These are phyloP conservation scores for Agaricus sinodeliciosus DNA, from an alignment of 768 basidiomycete genomes.

Conservation along the genomic window DNA sequence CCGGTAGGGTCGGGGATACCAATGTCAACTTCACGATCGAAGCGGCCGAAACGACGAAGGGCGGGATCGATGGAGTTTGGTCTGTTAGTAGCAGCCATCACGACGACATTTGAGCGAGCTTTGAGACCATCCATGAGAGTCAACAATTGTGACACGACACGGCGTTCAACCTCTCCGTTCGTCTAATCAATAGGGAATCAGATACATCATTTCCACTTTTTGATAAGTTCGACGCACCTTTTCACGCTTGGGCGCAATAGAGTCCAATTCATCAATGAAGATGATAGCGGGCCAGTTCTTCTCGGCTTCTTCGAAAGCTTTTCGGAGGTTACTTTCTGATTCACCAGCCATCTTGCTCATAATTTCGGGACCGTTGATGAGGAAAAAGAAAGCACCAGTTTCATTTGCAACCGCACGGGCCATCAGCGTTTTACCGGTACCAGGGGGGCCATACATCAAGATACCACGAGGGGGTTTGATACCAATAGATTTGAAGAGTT, in stretches of 20 bases:
- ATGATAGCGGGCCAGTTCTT: conserved; percentile 99
- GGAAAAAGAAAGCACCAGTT: conserved; percentile 99
- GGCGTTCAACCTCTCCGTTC: conserved; percentile 98
- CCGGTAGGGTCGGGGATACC: conserved; percentile 99
- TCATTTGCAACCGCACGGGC: conserved; percentile 99
- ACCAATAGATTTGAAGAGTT: conserved; percentile 99
- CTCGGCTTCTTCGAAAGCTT: conserved; percentile 99
- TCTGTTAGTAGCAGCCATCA: conserved; percentile 99
- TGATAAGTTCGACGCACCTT: conserved; percentile 52
- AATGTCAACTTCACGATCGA: conserved; percentile 99
- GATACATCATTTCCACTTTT: neutral
- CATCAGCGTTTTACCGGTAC: conserved; percentile 99
- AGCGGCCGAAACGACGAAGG: conserved; percentile 96
- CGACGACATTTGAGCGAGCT: conserved; percentile 97
- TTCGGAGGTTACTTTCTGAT: conserved; percentile 93
- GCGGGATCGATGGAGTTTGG: conserved; percentile 99
- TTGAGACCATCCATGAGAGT: conserved; percentile 99
- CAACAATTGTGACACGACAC: conserved; percentile 96
- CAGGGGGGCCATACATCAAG: conserved; percentile 96
- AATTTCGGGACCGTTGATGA: conserved; percentile 99
- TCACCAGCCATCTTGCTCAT: conserved; percentile 99
- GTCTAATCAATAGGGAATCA: conserved; percentile 45
- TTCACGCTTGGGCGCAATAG: conserved; percentile 99
- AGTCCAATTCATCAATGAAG: conserved; percentile 99
- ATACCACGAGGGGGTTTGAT: conserved; percentile 99